Percentiles rank a stretch among this genome's conserved stretches.
Evolutionary conservation across 2,329 filamentous ascomycete species (phyloP).

Genomic region (Trichophyton mentagrophytes): DNA sequence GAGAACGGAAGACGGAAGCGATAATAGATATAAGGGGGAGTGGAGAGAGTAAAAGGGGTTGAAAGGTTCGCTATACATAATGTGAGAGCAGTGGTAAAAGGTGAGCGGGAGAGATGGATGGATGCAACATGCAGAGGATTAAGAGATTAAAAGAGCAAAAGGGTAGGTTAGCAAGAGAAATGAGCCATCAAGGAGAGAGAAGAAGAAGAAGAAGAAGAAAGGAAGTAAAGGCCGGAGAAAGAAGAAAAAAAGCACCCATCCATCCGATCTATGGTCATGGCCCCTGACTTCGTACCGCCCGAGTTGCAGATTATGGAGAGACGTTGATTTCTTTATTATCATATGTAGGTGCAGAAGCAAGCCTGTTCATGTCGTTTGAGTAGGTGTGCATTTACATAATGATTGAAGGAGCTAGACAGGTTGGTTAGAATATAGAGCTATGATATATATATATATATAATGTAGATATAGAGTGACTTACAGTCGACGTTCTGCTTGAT

Average conservation of each 20-base stretch:
- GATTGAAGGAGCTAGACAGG: conserved; percentile 32
- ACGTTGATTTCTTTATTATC: background rate
- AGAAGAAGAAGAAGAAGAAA: background rate
- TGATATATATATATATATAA: conserved; percentile 1
- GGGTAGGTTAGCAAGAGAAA: background rate
- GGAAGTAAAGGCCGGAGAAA: conserved; percentile 6
- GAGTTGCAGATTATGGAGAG: background rate
- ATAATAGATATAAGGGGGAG: background rate
- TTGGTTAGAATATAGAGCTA: background rate
- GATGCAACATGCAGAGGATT: background rate
- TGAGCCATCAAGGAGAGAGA: conserved; percentile 1
- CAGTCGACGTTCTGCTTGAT: conserved; percentile 96
- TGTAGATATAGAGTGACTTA: conserved; percentile 26
- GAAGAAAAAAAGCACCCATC: conserved; percentile 1
- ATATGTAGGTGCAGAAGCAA: background rate
- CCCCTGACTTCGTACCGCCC: background rate
- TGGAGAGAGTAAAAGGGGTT: background rate
- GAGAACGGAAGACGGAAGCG: background rate
- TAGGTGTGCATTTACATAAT: conserved; percentile 32
- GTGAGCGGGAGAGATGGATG: background rate
- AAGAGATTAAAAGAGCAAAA: conserved; percentile 4
- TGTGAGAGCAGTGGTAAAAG: background rate
- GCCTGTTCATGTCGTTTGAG: background rate
- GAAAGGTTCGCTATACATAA: background rate
- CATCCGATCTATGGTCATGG: conserved; percentile 5